Percentiles rank a stretch among this genome's conserved stretches.
phyloP scores from a whole-genome alignment of 2,329 filamentous ascomycete genomes.

The Karstenula rhodostoma region DNA sequence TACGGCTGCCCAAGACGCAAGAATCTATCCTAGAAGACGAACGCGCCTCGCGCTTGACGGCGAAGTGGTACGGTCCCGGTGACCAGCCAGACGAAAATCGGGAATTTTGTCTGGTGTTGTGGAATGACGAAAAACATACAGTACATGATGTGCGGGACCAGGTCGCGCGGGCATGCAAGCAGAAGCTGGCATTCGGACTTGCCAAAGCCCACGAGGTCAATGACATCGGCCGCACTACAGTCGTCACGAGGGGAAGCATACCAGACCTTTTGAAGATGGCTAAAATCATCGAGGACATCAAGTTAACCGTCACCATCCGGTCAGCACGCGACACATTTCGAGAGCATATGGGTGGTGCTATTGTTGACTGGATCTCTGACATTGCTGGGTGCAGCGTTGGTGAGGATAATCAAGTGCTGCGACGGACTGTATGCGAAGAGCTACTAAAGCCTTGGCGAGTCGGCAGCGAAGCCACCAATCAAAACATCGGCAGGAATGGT shows the following conservation, averaged over 20 bases:
- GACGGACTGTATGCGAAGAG: conserved; percentile 87
- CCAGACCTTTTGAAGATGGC: conserved; percentile 78
- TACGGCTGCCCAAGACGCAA: conserved; percentile 83
- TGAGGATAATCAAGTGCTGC: conserved; percentile 78
- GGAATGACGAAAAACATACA: conserved; percentile 99
- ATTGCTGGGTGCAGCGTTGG: conserved; percentile 90
- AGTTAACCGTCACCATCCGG: conserved; percentile 92
- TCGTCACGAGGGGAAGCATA: conserved; percentile 79
- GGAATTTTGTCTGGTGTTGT: conserved; percentile 86
- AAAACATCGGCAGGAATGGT: conserved; percentile 76
- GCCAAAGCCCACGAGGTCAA: conserved; percentile 87
- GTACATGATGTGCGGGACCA: conserved; percentile 90
- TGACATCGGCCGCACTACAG: conserved; percentile 82
- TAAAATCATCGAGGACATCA: conserved; percentile 90
- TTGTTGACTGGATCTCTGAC: conserved; percentile 95
- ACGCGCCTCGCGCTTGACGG: conserved; percentile 75
- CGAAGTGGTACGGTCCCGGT: conserved; percentile 72
- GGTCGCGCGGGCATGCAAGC: conserved; percentile 85
- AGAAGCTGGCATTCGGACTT: conserved; percentile 72
- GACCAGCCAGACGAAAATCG: conserved; percentile 69
- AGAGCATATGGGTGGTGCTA: conserved; percentile 98
- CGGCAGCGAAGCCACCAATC: conserved; percentile 84
- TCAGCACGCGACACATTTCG: conserved; percentile 94
- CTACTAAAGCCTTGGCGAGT: conserved; percentile 86
- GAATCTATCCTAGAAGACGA: conserved; percentile 86